Conservation (phyloP, 257 asterid genomes). For the Dorcoceras hygrometricum region DNA sequence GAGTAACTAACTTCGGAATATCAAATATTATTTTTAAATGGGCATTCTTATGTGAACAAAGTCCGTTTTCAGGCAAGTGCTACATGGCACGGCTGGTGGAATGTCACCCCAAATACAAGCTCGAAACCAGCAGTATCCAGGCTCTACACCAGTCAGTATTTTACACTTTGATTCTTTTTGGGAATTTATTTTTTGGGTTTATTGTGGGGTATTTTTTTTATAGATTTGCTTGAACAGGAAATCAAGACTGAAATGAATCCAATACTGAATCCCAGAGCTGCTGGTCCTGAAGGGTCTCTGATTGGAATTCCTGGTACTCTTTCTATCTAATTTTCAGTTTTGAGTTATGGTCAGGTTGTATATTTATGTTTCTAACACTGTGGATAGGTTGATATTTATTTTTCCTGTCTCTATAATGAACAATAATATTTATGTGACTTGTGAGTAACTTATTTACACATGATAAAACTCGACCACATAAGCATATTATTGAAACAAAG, state of each 20-base stretch:
- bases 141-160: conserved; percentile 75
- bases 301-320: conserved; percentile 82
- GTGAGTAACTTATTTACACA: conserved; percentile 5
- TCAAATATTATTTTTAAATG: conserved; percentile 10
- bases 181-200: background rate
- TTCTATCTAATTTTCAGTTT: background rate
- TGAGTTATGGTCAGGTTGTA: background rate
- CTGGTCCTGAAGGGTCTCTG: conserved; percentile 84
- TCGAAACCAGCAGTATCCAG: conserved; percentile 90
- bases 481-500: background rate
- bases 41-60: conserved; percentile 15
- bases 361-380: background rate
- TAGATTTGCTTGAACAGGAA: conserved; percentile 49
- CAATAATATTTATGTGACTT: conserved; percentile 14
- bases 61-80: conserved; percentile 61
- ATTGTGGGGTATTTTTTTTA: conserved; percentile 4
- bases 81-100: conserved; percentile 76
- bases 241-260: conserved; percentile 89
- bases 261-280: conserved; percentile 68
- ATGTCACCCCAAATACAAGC: conserved; percentile 92
- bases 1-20: background rate
- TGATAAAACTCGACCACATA: conserved; percentile 1
- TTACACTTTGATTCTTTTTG: conserved; percentile 22
- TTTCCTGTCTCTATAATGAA: background rate
- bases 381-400: conserved; percentile 9